Evolutionary conservation across 169 alveolate species (phyloP).

Genomic region (Plasmodium inui): DNA sequence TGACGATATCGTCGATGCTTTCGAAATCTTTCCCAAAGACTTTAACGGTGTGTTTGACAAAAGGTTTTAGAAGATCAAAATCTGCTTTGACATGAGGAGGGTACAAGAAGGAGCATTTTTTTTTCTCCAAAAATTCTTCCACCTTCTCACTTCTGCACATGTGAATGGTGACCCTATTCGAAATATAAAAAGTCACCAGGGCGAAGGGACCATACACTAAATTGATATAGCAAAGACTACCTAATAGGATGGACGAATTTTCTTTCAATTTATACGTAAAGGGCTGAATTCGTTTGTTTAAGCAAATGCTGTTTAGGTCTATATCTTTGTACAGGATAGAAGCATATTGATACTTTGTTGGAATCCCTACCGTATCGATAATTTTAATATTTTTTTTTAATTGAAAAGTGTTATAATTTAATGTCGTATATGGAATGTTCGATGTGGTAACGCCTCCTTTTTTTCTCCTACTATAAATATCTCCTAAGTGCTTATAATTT

Average conservation of each 20-base stretch:
- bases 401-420: slow-evolving; percentile 87
- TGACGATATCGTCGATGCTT: slow-evolving; percentile 85
- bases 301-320: slow-evolving; percentile 79
- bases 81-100: slow-evolving; percentile 75
- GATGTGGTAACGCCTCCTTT: slow-evolving; percentile 91
- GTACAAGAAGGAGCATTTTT: slow-evolving; percentile 80
- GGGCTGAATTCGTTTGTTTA: slow-evolving; percentile 82
- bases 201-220: slow-evolving; percentile 65
- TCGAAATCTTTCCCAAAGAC: slow-evolving; percentile 20
- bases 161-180: slow-evolving; percentile 81
- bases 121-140: slow-evolving; percentile 69
- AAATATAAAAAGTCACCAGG: slow-evolving; percentile 77
- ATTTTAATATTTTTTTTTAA: slow-evolving; percentile 87
- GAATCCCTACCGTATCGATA: slow-evolving; percentile 91
- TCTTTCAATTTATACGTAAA: slow-evolving; percentile 79
- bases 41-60: slow-evolving; percentile 76
- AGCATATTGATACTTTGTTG: slow-evolving; percentile 82
- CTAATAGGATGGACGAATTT: slow-evolving; percentile 83
- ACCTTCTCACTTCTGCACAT: slow-evolving; percentile 78
- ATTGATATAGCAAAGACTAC: slow-evolving; percentile 83
- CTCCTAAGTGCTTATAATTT: slow-evolving; percentile 84
- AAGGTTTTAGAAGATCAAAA: slow-evolving; percentile 69
- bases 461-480: slow-evolving; percentile 78
- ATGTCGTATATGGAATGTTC: slow-evolving; percentile 90
- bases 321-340: slow-evolving; percentile 76